Evolutionary conservation across 176 grass and related monocot genomes (phyloP).

Genomic region (Triticum aestivum): IWGSC_CS_RefSeq_v2.1 NC_057798.1:273494507-273495006

Average conservation of each 20-base stretch:
- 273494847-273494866: slow-evolving; percentile 19
- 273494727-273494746: slow-evolving; percentile 22
- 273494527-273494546: neutral
- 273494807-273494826: slow-evolving; percentile 21
- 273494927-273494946: neutral
- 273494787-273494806: slow-evolving; percentile 4
- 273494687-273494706: slow-evolving; percentile 29
- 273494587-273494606: slow-evolving; percentile 11
- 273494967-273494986: neutral
- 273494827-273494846: neutral
- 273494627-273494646: neutral
- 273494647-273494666: slow-evolving; percentile 32
- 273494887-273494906: neutral
- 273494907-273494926: slow-evolving; percentile 5
- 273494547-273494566: neutral
- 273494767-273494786: neutral
- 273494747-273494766: slow-evolving; percentile 7
- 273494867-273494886: neutral
- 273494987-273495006: neutral
- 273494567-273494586: neutral
- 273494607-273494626: slow-evolving; percentile 18
- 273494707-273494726: slow-evolving; percentile 47
- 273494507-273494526: neutral
- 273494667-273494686: slow-evolving; percentile 46
- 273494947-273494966: neutral